These are phyloP conservation scores for Leishmania mexicana DNA, from an alignment of 208 protist species.

Conservation along the genomic window DNA sequence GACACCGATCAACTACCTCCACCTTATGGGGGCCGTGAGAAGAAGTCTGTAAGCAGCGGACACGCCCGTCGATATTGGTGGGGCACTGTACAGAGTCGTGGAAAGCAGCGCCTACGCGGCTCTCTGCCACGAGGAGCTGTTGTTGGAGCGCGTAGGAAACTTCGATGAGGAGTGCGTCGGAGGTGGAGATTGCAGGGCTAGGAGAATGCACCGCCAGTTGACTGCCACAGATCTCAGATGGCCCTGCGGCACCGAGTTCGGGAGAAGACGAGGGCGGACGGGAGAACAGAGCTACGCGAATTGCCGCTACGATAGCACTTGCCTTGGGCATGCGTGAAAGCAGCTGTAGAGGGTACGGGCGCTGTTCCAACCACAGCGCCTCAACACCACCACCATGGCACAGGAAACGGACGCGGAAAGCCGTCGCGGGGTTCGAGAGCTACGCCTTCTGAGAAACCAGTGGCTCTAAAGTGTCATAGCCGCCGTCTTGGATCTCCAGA, in stretches of 20 bases:
- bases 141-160: slow-evolving; percentile 5
- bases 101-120: slow-evolving; percentile 6
- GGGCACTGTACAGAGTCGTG: background rate
- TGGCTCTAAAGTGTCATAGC: background rate
- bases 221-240: background rate
- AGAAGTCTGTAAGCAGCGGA: background rate
- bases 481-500: slow-evolving; percentile 22
- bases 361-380: slow-evolving; percentile 13
- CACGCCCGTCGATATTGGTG: slow-evolving; percentile 4
- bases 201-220: background rate
- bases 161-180: background rate
- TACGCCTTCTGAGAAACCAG: slow-evolving; percentile 32
- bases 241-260: background rate
- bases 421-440: slow-evolving; percentile 3
- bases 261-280: background rate
- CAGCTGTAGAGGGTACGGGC: slow-evolving; percentile 23
- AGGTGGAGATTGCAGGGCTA: background rate
- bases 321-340: slow-evolving; percentile 14
- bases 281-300: slow-evolving; percentile 12
- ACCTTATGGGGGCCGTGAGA: background rate
- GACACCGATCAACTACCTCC: background rate
- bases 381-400: slow-evolving; percentile 17
- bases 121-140: slow-evolving; percentile 17
- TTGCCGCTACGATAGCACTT: slow-evolving; percentile 1
- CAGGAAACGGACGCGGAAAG: slow-evolving; percentile 21